Evolutionary conservation across 805 yeast genomes (phyloP).

Genomic region (Candida oleophila): DNA sequence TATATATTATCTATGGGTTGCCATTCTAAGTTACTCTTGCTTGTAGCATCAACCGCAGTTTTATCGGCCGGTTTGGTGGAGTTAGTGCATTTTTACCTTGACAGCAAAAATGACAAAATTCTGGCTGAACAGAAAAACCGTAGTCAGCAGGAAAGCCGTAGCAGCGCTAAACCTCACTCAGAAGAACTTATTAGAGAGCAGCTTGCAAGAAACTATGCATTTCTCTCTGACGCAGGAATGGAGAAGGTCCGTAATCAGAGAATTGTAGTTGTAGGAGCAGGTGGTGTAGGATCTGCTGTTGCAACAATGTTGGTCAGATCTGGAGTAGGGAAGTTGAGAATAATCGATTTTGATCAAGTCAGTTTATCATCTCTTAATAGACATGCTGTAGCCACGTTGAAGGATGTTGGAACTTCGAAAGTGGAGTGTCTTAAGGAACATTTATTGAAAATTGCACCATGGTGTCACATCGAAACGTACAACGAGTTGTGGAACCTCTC

Average conservation of each 20-base stretch:
- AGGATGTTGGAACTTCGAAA: conserved; percentile 90
- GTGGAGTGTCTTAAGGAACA: conserved; percentile 77
- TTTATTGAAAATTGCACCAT: conserved; percentile 80
- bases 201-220: conserved; percentile 89
- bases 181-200: conserved; percentile 86
- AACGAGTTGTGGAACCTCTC: conserved; percentile 76
- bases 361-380: conserved; percentile 87
- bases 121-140: background rate
- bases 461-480: conserved; percentile 78
- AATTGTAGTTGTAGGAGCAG: conserved; percentile 86
- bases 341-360: conserved; percentile 96
- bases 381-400: conserved; percentile 89
- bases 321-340: conserved; percentile 75
- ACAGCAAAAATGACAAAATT: conserved; percentile 1
- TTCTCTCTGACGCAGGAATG: conserved; percentile 85
- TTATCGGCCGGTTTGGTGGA: conserved; percentile 37
- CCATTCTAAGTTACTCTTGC: conserved; percentile 12
- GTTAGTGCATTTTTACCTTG: conserved; percentile 22
- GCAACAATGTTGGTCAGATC: conserved; percentile 88
- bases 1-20: background rate
- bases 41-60: conserved; percentile 28
- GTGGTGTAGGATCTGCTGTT: conserved; percentile 99
- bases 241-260: conserved; percentile 64
- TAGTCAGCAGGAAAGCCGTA: background rate
- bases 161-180: conserved; percentile 21